Percentiles rank a stretch among this genome's conserved stretches.
These are phyloP conservation scores for Lentinula detonsa DNA, from an alignment of 768 basidiomycete species.

Conservation along the genomic window DNA sequence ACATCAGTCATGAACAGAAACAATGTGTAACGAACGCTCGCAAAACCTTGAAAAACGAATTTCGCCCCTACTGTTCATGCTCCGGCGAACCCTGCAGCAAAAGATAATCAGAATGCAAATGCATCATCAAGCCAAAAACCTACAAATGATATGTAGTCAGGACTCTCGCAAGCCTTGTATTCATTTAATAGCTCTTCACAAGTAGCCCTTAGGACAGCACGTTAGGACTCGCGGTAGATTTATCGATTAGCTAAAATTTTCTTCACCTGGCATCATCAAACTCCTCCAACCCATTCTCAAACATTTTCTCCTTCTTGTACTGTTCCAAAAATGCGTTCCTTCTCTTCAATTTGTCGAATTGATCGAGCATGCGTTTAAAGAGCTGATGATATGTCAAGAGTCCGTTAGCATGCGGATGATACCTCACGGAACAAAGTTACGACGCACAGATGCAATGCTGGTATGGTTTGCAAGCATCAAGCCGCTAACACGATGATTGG, in stretches of 20 bases:
- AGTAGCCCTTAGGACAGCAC: conserved; percentile 52
- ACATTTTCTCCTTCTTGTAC: conserved; percentile 96
- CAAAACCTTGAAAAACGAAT: too few relatives aligned
- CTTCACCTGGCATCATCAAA: conserved; percentile 92
- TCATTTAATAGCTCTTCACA: conserved; percentile 87
- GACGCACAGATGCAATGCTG: conserved; percentile 87
- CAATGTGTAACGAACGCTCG: too few relatives aligned
- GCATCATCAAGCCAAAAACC: conserved; percentile 19
- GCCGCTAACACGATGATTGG: conserved; percentile 93
- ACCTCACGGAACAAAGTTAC: conserved; percentile 1
- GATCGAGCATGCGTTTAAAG: conserved; percentile 93
- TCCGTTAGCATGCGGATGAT: background rate
- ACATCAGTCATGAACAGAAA: too few relatives aligned
- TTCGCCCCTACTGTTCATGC: background rate
- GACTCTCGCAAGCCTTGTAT: conserved; percentile 93
- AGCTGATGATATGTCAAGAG: conserved; percentile 39
- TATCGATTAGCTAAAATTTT: background rate
- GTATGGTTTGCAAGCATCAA: conserved; percentile 99
- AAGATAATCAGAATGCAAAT: background rate
- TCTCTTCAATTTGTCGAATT: conserved; percentile 83
- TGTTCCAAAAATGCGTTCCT: conserved; percentile 95
- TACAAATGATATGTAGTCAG: conserved; percentile 89
- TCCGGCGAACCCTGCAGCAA: conserved; percentile 3
- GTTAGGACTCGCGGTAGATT: background rate
- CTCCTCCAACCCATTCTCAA: conserved; percentile 88